These are phyloP conservation scores for Russula sp. DNA, from an alignment of 768 basidiomycete genomes.

Conservation along the genomic window DNA sequence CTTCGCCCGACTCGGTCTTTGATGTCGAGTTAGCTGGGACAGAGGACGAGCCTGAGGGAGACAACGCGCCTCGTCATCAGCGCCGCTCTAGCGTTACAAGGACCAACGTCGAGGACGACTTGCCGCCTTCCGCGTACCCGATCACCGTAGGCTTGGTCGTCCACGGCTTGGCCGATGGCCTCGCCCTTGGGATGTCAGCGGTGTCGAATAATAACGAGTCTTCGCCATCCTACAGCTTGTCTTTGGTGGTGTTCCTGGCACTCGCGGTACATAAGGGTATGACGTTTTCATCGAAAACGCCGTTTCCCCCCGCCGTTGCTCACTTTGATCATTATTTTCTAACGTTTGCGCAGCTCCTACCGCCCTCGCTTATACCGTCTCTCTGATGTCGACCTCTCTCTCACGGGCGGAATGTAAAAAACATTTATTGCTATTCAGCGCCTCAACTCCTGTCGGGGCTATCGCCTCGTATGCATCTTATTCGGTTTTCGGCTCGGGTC, in stretches of 20 bases:
- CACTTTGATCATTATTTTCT: background rate
- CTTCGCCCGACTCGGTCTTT: constrained; percentile 41
- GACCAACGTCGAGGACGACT: constrained; percentile 5
- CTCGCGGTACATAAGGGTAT: constrained; percentile 87
- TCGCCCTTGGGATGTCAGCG: constrained; percentile 81
- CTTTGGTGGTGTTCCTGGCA: constrained; percentile 84
- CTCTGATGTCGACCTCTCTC: constrained; percentile 73
- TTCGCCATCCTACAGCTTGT: constrained; percentile 44
- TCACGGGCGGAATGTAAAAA: constrained; percentile 62
- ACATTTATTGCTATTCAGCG: constrained; percentile 71
- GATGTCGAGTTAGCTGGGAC: constrained; percentile 60
- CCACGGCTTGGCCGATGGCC: constrained; percentile 88
- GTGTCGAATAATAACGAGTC: constrained; percentile 32
- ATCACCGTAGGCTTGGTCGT: constrained; percentile 82
- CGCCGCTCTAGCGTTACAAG: constrained; percentile 16
- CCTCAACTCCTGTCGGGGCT: constrained; percentile 80
- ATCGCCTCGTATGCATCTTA: constrained; percentile 69
- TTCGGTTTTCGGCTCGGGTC: constrained; percentile 42
- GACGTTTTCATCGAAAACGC: background rate
- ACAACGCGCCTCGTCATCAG: constrained; percentile 21
- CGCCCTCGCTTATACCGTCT: constrained; percentile 80
- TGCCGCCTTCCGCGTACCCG: constrained; percentile 48
- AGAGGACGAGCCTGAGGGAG: constrained; percentile 37
- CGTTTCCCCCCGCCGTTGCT: background rate
- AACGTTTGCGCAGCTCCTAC: constrained; percentile 62